These are phyloP conservation scores for Prunus salicina DNA, from an alignment of 306 rosid species.

Conservation along the genomic window DNA sequence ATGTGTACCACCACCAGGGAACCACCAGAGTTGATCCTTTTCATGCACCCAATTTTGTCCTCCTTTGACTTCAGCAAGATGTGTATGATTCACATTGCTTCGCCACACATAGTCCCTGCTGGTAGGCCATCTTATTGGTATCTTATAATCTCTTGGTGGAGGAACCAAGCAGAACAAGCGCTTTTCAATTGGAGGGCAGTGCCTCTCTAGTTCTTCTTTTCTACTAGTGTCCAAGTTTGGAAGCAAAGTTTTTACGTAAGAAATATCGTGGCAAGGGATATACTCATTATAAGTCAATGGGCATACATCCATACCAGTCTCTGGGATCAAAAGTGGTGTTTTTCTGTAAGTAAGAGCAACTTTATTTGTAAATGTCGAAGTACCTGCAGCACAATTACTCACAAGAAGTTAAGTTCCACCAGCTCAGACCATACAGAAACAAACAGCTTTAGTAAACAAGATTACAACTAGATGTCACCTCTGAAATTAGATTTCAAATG, in stretches of 20 bases:
- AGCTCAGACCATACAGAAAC: constrained; percentile 6
- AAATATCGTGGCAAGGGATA: constrained; percentile 77
- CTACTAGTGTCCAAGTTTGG: constrained; percentile 60
- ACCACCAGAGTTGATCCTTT: constrained; percentile 85
- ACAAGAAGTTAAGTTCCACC: neutral
- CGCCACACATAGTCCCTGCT: constrained; percentile 96
- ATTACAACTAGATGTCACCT: neutral
- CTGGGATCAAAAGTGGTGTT: constrained; percentile 52
- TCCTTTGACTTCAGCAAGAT: constrained; percentile 88
- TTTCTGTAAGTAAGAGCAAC: constrained; percentile 58
- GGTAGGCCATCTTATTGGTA: constrained; percentile 82
- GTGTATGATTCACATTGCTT: constrained; percentile 88
- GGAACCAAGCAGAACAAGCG: constrained; percentile 88
- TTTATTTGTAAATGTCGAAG: constrained; percentile 47
- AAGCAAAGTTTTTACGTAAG: constrained; percentile 53
- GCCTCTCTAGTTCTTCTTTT: constrained; percentile 85
- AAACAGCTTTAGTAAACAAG: neutral
- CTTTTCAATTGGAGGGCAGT: constrained; percentile 74
- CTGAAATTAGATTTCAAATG: neutral
- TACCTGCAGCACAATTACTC: constrained; percentile 44
- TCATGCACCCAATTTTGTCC: constrained; percentile 98
- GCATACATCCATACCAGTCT: constrained; percentile 72
- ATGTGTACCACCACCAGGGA: constrained; percentile 99
- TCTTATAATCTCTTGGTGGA: constrained; percentile 79
- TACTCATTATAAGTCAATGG: constrained; percentile 79